Conservation (phyloP, 2,329 filamentous ascomycete species). For the Talaromyces albobiverticillius region DNA sequence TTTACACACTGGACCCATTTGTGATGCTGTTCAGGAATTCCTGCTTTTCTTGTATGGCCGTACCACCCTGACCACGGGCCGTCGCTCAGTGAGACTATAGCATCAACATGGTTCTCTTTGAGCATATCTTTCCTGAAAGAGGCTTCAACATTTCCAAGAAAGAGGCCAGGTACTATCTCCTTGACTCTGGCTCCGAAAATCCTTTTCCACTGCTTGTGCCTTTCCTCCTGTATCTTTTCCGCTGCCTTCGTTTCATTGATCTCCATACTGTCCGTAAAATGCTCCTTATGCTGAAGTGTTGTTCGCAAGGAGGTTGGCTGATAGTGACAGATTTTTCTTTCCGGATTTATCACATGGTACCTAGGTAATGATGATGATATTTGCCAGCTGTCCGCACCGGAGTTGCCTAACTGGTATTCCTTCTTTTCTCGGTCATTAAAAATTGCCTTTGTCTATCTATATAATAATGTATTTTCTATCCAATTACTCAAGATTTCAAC, state of each 20-base stretch:
- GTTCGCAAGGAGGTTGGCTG: no score
- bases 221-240: conserved; percentile 6
- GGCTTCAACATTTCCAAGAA: conserved; percentile 24
- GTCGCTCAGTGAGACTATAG: conserved; percentile 23
- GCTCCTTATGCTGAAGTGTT: no score
- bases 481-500: no score
- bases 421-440: no score
- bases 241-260: no score
- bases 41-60: conserved; percentile 20
- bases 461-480: no score
- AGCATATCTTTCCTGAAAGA: conserved; percentile 23
- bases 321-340: no score
- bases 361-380: no score
- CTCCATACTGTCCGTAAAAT: no score
- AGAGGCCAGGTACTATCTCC: conserved; percentile 26
- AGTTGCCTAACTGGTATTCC: no score
- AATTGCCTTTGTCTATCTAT: not conserved
- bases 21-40: conserved; percentile 23
- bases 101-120: conserved; percentile 21
- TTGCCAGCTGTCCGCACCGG: no score
- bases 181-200: conserved; percentile 19
- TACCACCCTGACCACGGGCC: conserved; percentile 23
- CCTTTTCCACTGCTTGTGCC: conserved; percentile 21
- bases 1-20: conserved; percentile 28
- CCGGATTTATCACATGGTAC: no score